Evolutionary conservation across 1,139 yeast genomes (phyloP), one percentile per base, ranked within the genome.

Genomic region (Pneumocystis sp.): DNA sequence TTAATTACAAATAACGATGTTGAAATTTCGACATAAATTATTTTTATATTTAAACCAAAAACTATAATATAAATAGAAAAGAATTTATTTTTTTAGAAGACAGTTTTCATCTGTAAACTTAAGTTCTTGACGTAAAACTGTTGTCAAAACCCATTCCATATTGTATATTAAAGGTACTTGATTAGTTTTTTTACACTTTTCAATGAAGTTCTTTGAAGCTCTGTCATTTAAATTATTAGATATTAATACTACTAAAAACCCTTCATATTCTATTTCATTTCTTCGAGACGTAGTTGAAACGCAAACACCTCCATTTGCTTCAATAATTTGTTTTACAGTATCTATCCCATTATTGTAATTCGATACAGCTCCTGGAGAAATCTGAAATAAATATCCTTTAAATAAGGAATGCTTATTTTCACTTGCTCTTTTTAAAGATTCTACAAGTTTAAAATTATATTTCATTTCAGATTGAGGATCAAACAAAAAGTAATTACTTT

Each of bases 281-380:
- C 66, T 64, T 29, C 69, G 63, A 68, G 82, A 74, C 1, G 45
- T 56, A 15, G 34, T 34, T 56, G 65, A 61, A 50, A 78, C 73
- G 25, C 76, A 76, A 63, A 76, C 75, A n/a, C 79, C 76, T 34
- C 96, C 96, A 73, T 89, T 96, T 1, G 85, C 82, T 61, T 76
- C 76, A 25, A 89, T 77, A 31, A 90, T 85, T 59, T 83, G 78
- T 5, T 63, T 59, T 35, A 89, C 81, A 0, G 84, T 81, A 0
- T 81, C 81, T 2, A 79, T 75, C 0, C 95, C 90, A 37, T 95
- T 96, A n/a, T 84, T 82, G 44, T 87, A 77, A 64, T 83, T 83
- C 1, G 82, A 73, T 0, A 89, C 81, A 1, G 89, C 75, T 70
- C 86, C 85, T 67, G 90, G 77, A 2, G 74, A 73, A 44, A 80